Percentiles rank a stretch among this genome's conserved stretches.
Evolutionary conservation across 176 grass and related monocot genomes (phyloP).

Genomic region (Oryza glumipatula): DNA sequence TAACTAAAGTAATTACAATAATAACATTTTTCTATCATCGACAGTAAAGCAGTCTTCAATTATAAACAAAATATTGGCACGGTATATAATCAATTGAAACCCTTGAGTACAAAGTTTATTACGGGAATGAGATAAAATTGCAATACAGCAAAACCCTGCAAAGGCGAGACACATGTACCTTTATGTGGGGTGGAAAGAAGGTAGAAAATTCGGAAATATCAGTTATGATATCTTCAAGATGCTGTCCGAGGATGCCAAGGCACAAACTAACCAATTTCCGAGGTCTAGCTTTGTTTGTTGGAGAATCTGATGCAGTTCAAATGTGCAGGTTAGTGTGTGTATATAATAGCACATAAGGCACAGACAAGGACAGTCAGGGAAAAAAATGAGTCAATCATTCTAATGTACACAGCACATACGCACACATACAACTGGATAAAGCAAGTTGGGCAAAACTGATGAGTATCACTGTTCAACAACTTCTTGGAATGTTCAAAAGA

Average conservation of each 20-base stretch:
- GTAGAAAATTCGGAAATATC: conserved; percentile 75
- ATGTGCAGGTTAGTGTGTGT: conserved; percentile 4
- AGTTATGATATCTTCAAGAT: conserved; percentile 84
- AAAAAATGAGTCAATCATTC: background rate
- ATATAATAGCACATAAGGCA: background rate
- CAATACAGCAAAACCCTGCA: conserved; percentile 8
- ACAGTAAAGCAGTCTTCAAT: background rate
- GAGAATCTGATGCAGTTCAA: conserved; percentile 61
- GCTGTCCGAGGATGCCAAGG: conserved; percentile 80
- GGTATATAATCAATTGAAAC: background rate
- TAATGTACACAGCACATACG: background rate
- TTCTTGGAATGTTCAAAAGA: background rate
- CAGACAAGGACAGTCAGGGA: background rate
- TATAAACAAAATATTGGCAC: background rate
- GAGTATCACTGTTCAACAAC: background rate
- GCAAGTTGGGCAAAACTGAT: background rate
- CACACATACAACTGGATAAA: background rate
- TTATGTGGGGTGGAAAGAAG: conserved; percentile 85
- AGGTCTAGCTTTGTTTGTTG: conserved; percentile 61
- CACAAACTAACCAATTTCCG: conserved; percentile 80
- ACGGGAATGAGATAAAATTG: background rate
- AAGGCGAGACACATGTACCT: conserved; percentile 51
- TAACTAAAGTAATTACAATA: conserved; percentile 6
- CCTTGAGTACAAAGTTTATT: background rate
- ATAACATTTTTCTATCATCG: background rate